These are phyloP conservation scores for Pseudocercospora pini-densiflorae DNA, from an alignment of 2,329 filamentous ascomycete genomes.

Conservation along the genomic window DNA sequence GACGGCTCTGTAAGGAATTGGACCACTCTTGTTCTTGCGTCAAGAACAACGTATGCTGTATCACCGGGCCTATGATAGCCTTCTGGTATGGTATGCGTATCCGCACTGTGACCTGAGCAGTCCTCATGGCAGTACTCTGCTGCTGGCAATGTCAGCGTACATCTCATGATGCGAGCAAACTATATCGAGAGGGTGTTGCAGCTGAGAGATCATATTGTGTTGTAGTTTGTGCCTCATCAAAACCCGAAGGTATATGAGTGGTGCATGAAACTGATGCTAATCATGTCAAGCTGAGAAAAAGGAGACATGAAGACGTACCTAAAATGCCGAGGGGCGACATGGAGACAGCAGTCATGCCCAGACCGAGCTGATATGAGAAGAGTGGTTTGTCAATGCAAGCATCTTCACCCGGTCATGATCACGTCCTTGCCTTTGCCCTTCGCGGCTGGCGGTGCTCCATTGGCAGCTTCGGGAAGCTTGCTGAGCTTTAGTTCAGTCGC, in stretches of 20 bases:
- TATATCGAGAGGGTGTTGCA: neutral
- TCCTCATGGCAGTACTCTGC: neutral
- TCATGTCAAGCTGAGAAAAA: neutral
- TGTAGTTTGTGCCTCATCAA: neutral
- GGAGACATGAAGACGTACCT: neutral
- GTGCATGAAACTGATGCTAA: neutral
- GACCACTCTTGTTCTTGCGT: too few species aligned
- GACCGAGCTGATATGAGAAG: neutral
- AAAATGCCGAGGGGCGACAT: neutral
- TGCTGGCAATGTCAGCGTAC: neutral
- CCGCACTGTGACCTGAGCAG: neutral
- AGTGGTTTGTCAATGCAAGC: neutral
- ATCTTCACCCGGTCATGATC: slow-evolving; percentile 39
- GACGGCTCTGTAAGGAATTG: too few species aligned
- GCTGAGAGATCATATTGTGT: neutral
- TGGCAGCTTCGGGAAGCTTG: slow-evolving; percentile 10
- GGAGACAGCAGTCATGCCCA: neutral
- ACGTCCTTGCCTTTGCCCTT: slow-evolving; percentile 27
- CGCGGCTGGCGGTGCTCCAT: slow-evolving; percentile 5
- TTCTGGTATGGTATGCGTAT: neutral
- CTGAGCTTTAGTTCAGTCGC: slow-evolving; percentile 48
- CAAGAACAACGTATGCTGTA: neutral
- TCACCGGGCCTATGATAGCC: too few species aligned
- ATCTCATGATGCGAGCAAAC: neutral
- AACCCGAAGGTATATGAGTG: neutral